Evolutionary conservation across 1,139 yeast species (phyloP), one percentile per base, ranked within the genome.

Genomic region (Saccharomycopsis hybrid): DNA sequence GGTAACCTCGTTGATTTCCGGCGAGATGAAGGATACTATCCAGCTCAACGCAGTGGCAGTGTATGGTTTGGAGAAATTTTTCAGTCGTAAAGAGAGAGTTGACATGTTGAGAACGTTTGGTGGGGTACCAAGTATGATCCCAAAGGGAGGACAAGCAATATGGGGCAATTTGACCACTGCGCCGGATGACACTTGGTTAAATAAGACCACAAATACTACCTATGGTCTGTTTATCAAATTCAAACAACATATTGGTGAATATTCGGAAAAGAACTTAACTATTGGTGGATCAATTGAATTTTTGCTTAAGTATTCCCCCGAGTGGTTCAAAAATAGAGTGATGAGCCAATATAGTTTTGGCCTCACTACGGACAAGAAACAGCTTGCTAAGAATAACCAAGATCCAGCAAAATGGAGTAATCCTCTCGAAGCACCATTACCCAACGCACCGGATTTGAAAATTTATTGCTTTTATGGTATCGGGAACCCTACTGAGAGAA

Each of bases 1-100:
- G 0, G 78, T 89, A 33, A 89, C 95, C 0, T 97, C 97, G 0
- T 70, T 92, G 54, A 67, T 94, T 25, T 87, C 96, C 24, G 98
- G 98, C 28, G 98, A 92, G 67, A 92, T 94, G 98, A 87, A 83
- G 65, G 98, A 92, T 63, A 92, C 98, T 0, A 95, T 94, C 30
- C 96, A 92, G 61, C 72, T 92, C 63, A 92, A 92, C 64, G 84
- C 95, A 1, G 69, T 92, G 57, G 98, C 98, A 0, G 89, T 90
- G 55, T 88, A 88, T 60, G 98, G 97, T 1, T 73, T 92, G 53
- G 98, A 92, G 62, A 88, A 86, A 67, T 94, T 90, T 68, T 89
- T 92, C 65, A 85, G 95, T 48, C 77, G 96, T 62, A 77, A 79
- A 54, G 98, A 92, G 68, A 77, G 98, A 57, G 80, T 89, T 4